These are phyloP conservation scores for Fraxinus latifolia DNA, from an alignment of 305 asterid species.

Conservation along the genomic window DNA sequence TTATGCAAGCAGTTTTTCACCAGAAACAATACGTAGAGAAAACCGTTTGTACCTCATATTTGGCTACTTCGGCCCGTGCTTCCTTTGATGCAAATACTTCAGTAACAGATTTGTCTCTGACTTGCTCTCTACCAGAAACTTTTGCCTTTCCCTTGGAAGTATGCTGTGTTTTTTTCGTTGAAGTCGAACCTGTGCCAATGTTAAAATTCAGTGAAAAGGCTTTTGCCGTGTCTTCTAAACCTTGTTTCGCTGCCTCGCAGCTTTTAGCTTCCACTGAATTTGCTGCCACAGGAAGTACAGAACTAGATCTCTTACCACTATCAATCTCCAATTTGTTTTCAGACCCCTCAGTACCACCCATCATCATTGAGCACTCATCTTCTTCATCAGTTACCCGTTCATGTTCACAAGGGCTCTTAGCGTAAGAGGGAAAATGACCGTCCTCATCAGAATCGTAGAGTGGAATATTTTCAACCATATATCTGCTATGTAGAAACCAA, in stretches of 20 bases:
- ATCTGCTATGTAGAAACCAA: slow-evolving; percentile 45
- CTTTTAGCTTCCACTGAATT: slow-evolving; percentile 36
- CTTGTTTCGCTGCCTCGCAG: slow-evolving; percentile 19
- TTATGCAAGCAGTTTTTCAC: neutral
- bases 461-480: slow-evolving; percentile 76
- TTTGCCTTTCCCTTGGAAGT: slow-evolving; percentile 40
- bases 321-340: slow-evolving; percentile 29
- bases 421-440: slow-evolving; percentile 43
- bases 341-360: slow-evolving; percentile 29
- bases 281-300: slow-evolving; percentile 26
- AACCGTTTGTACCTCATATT: slow-evolving; percentile 51
- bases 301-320: slow-evolving; percentile 23
- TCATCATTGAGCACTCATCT: slow-evolving; percentile 26
- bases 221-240: neutral
- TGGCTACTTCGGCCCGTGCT: slow-evolving; percentile 65
- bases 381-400: slow-evolving; percentile 23
- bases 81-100: slow-evolving; percentile 58
- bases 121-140: slow-evolving; percentile 46
- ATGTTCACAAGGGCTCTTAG: slow-evolving; percentile 29
- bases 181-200: slow-evolving; percentile 39
- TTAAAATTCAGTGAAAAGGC: slow-evolving; percentile 34
- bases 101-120: slow-evolving; percentile 51
- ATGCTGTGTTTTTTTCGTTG: slow-evolving; percentile 55
- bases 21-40: neutral
- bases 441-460: slow-evolving; percentile 94